Evolutionary conservation across 108 stramenopile species (phyloP).

Genomic region (Skeletonema menzelii): DNA sequence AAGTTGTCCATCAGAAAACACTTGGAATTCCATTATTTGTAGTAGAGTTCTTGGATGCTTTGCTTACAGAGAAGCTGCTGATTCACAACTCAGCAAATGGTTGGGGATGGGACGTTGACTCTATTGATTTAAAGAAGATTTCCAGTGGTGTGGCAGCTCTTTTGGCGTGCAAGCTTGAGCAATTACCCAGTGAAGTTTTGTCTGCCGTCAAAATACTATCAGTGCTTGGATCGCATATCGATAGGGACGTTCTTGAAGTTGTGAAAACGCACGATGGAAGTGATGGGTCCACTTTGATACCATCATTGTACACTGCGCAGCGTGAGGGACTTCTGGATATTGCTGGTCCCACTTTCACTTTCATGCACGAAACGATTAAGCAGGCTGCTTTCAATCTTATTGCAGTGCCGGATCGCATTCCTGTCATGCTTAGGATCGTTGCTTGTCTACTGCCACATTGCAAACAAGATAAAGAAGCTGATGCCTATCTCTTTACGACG

Average conservation of each 20-base stretch:
- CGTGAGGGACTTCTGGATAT: conserved; percentile 10
- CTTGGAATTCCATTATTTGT: conserved; percentile 27
- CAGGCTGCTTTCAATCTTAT: conserved; percentile 3
- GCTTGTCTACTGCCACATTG: not conserved
- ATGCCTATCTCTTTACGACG: conserved; percentile 11
- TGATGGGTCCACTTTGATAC: not conserved
- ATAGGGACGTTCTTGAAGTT: conserved; percentile 6
- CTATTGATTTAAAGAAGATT: conserved; percentile 16
- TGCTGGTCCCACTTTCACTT: conserved; percentile 1
- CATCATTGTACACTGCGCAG: conserved; percentile 2
- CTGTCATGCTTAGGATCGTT: conserved; percentile 2
- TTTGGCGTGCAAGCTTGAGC: not conserved
- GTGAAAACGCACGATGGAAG: not conserved
- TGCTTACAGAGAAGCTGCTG: conserved; percentile 13
- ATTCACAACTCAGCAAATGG: not conserved
- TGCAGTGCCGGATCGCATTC: conserved; percentile 7
- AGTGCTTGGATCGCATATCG: conserved; percentile 17
- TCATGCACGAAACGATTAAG: conserved; percentile 24
- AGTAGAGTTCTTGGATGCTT: conserved; percentile 7
- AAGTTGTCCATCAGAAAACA: conserved; percentile 25
- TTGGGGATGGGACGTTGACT: conserved; percentile 37
- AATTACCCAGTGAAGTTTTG: conserved; percentile 1
- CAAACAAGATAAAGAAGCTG: not conserved
- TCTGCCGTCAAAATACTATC: conserved; percentile 4
- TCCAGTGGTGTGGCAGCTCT: conserved; percentile 18